These are phyloP conservation scores for Euphrasia confusa DNA, from an alignment of 257 asterid species.

Conservation along the genomic window DNA sequence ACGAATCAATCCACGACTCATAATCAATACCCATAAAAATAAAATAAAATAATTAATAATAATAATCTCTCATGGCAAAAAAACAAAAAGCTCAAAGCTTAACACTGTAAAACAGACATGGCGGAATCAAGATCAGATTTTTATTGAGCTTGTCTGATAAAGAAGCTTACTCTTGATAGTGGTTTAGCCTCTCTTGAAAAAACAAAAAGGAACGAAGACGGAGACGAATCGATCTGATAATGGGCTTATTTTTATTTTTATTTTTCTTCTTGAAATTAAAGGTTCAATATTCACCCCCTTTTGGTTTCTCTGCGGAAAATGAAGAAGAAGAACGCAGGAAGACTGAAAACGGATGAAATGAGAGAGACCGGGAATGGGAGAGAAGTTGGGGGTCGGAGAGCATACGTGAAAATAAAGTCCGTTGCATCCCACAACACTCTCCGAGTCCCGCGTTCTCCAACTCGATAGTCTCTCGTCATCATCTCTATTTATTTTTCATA, in stretches of 20 bases:
- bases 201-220: background rate
- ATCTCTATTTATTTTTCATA: no score
- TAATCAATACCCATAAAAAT: background rate
- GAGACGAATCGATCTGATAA: no score
- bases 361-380: background rate
- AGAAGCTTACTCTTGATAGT: background rate
- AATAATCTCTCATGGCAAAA: background rate
- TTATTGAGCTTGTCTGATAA: no score
- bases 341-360: conserved; percentile 5
- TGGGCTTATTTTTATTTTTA: no score
- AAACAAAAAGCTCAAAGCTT: background rate
- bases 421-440: conserved; percentile 20
- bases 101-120: conserved; percentile 16
- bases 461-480: no score
- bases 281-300: background rate
- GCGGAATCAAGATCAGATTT: conserved; percentile 11
- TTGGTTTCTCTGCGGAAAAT: conserved; percentile 6
- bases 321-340: conserved; percentile 14
- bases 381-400: conserved; percentile 4
- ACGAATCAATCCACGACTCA: background rate
- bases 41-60: background rate
- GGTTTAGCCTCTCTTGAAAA: background rate
- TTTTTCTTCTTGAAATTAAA: background rate
- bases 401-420: conserved; percentile 17
- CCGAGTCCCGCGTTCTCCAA: conserved; percentile 31